Evolutionary conservation across 2,329 filamentous ascomycete genomes (phyloP).

Genomic region (Diaporthe humulicola): DNA sequence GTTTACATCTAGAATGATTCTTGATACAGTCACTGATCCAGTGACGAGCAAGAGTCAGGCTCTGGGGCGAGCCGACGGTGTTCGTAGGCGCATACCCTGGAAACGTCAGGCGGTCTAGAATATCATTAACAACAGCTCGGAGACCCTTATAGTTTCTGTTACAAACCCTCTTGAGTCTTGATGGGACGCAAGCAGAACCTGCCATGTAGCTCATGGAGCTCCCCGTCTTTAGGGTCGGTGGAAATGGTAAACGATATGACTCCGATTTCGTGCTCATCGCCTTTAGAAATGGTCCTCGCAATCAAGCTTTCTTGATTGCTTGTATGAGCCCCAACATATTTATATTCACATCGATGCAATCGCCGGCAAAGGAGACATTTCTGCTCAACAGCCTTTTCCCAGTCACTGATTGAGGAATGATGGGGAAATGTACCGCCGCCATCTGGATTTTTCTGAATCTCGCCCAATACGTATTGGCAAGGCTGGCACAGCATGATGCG

Average conservation of each 20-base stretch:
- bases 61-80: constrained; percentile 9
- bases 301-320: too few relatives aligned
- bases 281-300: not conserved
- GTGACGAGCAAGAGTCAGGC: constrained; percentile 13
- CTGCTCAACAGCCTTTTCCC: constrained; percentile 19
- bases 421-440: not conserved
- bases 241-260: not conserved
- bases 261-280: not conserved
- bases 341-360: not conserved
- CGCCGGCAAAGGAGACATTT: constrained; percentile 16
- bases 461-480: constrained; percentile 1
- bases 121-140: not conserved
- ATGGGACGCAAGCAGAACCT: constrained; percentile 8
- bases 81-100: not conserved
- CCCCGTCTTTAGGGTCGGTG: not conserved
- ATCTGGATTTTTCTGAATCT: not conserved
- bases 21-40: constrained; percentile 2
- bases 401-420: not conserved
- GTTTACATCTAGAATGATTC: constrained; percentile 18
- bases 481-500: constrained; percentile 2
- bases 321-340: not conserved
- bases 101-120: constrained; percentile 9
- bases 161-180: constrained; percentile 1
- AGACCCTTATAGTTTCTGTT: too few relatives aligned
- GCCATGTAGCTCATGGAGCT: not conserved